Base-by-base conservation (phyloP, 352 stramenopile species). In the Nothophytophthora sp. region DNA sequence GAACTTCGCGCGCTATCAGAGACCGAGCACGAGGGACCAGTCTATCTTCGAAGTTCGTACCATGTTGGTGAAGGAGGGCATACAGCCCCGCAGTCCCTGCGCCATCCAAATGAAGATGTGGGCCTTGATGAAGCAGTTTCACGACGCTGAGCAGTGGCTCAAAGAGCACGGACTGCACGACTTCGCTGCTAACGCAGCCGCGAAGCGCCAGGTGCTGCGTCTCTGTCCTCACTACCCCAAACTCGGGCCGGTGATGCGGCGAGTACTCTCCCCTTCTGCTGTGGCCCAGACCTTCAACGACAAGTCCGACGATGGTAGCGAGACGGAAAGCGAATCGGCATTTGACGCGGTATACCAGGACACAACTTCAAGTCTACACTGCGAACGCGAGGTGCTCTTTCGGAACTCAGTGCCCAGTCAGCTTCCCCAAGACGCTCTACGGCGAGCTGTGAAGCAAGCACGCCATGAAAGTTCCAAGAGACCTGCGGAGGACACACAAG, bases 101-200 rank as follows among this genome's bases (percentile, higher is more conserved):
- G 9, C 19, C 16, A 57, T 58, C 38, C 18, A 16, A 2, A 3
- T 22, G 9, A 63, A 47, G 23, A n/a, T 58, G 11, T 37, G 13
- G 19, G 10, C 18, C 5, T 15, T 58, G 9, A 38, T 46, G 27
- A 20, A 37, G 4, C 48, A 52, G 9, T 36, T 63, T 3, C 15
- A 47, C 7, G n/a, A 50, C 22, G 47, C 40, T 3, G 33, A 63
- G 20, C 13, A 24, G 5, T 54, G 44, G 52, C 29, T 55, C 43
- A 43, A 39, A 16, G 30, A 5, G 13, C 35, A 13, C 12, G 44
- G 43, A 15, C 6, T 49, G 16, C 22, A 6, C 5, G 15, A 48
- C 19, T 49, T 30, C 29, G 38, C 34, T 5, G 29, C 25, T 28
- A 55, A 22, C 25, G 24, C 4, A 12, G 35, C 40, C 23, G 29